Conservation (phyloP, 163 green algal genomes). For the Scenedesmus sp. region DNA sequence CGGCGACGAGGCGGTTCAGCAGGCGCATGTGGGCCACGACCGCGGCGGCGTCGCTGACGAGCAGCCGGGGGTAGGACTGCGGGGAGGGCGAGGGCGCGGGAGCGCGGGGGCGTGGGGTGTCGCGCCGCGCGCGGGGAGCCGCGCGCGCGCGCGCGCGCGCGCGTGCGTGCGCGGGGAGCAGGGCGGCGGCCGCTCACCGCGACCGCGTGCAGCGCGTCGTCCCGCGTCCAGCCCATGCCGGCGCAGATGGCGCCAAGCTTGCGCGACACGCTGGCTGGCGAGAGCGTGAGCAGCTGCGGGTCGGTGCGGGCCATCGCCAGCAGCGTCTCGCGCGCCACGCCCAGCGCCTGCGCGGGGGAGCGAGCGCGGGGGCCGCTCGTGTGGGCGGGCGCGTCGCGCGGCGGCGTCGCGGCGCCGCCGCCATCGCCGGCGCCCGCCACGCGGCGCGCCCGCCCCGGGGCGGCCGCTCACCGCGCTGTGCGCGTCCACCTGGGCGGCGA, state of each 20-base stretch:
- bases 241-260: neutral
- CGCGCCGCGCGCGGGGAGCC: too few species aligned
- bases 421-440: too few species aligned
- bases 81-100: too few species aligned
- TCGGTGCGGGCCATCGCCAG: neutral
- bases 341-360: neutral
- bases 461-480: too few species aligned
- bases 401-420: too few species aligned
- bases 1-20: neutral
- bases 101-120: too few species aligned
- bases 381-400: neutral
- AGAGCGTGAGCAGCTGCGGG: neutral
- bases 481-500: too few species aligned
- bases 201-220: neutral
- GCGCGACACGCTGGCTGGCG: neutral
- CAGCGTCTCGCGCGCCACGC: neutral
- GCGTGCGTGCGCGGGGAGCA: too few species aligned
- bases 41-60: neutral
- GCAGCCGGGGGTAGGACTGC: constrained; percentile 13
- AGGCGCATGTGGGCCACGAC: constrained; percentile 1
- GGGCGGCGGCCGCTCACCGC: neutral
- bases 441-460: too few species aligned
- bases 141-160: too few species aligned
- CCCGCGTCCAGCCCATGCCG: neutral
- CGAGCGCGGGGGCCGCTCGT: neutral